Evolutionary conservation across 2,329 filamentous ascomycete species (phyloP).

Genomic region (Leptographium wingfieldii): DNA sequence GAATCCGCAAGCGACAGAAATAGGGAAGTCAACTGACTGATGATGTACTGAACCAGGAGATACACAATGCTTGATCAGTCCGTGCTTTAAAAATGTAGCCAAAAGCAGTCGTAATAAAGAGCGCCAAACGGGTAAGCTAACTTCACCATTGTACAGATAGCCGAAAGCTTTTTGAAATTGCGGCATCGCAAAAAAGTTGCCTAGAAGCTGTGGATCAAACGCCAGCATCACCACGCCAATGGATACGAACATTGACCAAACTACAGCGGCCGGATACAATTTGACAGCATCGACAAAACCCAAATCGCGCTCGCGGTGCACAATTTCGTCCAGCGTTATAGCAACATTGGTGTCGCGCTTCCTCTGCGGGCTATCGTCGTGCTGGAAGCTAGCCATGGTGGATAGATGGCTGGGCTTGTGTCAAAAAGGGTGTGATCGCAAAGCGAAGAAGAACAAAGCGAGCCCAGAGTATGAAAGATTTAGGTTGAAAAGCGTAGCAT

Average conservation of each 20-base stretch:
- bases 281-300: slow-evolving; percentile 26
- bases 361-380: background rate
- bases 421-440: no score
- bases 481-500: background rate
- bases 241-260: slow-evolving; percentile 47
- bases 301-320: slow-evolving; percentile 22
- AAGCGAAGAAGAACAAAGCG: background rate
- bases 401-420: background rate
- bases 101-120: background rate
- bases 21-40: slow-evolving; percentile 4
- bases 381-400: background rate
- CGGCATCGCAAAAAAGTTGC: slow-evolving; percentile 47
- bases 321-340: background rate
- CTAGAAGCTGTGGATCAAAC: slow-evolving; percentile 53
- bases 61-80: background rate
- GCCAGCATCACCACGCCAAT: slow-evolving; percentile 33
- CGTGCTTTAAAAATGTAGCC: background rate
- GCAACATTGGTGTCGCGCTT: background rate
- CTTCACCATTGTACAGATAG: slow-evolving; percentile 29
- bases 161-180: slow-evolving; percentile 46
- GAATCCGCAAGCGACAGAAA: background rate
- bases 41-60: background rate
- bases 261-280: slow-evolving; percentile 32
- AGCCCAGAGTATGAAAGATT: background rate
- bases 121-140: slow-evolving; percentile 8